Base-by-base conservation (phyloP, 257 asterid species). In the Ophiorrhiza pumila region DNA sequence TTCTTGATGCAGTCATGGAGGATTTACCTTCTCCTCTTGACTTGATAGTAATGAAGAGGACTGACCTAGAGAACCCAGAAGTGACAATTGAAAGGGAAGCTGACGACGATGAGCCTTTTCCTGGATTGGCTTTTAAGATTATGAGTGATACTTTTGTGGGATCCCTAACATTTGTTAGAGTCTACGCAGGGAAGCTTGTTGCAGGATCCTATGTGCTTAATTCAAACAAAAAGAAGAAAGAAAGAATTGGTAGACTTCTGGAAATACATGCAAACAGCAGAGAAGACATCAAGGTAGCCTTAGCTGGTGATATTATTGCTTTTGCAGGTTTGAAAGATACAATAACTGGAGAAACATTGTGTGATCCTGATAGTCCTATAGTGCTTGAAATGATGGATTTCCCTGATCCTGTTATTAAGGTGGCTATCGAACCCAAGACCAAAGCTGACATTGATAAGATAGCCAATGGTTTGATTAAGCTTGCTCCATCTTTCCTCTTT, bases 211-310 rank as follows among this genome's bases (percentile, higher is more conserved):
- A 92, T 75, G 96, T 90, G 6, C 66, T 89, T 74, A 90, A 95
- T 78, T 79, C 98, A 9, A 95, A 92, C 88, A 95, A 95, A 77
- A 94, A 98, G 76, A 95, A 82, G 88, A 95, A 77, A 71, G 97
- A 95, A 86, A 87, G 98, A 80, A 92, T 92, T 29, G 98, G 98
- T 53, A 89, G 99, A 79, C 97, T 89, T 59, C 80, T 95, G 59
- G 97, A 95, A 84, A 92, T 92, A 97, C 99, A 95, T 29, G 97
- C 98, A 3, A 95, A 92, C 86, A 95, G 98, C 81, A 83, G 99
- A 79, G 99, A 92, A 76, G 99, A 95, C 29, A 67, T 88, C 46
- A 95, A 87, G 76, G 86, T 84, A 25, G 96, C 96, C 9, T 77
- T 92, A 42, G 83, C 98, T 22, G 96, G 99, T 23, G 99, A 95